Base-by-base conservation (phyloP, 306 rosid species). In the Cucurbita maxima region DNA sequence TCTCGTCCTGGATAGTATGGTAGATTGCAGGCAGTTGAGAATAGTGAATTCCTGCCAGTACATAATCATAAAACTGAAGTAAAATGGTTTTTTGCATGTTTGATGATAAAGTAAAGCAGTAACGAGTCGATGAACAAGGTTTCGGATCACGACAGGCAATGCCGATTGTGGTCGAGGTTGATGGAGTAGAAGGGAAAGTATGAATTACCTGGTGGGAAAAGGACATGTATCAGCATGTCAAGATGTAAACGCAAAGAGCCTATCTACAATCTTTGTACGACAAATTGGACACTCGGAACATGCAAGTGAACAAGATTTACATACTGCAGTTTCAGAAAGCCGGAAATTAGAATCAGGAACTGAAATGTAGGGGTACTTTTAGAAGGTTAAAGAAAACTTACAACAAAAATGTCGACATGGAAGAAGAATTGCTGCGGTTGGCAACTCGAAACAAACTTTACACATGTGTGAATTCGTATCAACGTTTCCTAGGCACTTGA, bases 321-420 rank as follows among this genome's bases (percentile, higher is more conserved):
- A 95, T 60, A 86, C 90, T 86, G 90, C 86, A 74, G 62, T 51
- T 50, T 51, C 44, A 60, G 72, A 45, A 6, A 44, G 13, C 0
- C 13, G 30, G 18, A 5, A 22, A 20, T 15, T 58, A 71, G 66
- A 25, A 36, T 8, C 60, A 52, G 58, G 3, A 55, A 63, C 8
- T 40, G 5, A 6, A 2, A 22, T 4, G 30, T 44, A 10, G 12
- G 19, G 11, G 34, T 30, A 5, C 8, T 13, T 48, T n/a, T 6
- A 7, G 52, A 30, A 16, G 63, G 47, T 51, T 54, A 4, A 41
- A 54, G 84, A 69, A 58, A 34, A 79, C 98, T 88, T 83, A 93
- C 98, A 80, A 83, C 97, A 88, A 88, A 94, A 94, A 85, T 94
- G 98, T 40, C 97, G 89, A 81, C 98, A 94, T 37, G 98, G 98